Conservation (phyloP, 2,329 filamentous ascomycete genomes). For the Pseudocercospora vitis region DNA sequence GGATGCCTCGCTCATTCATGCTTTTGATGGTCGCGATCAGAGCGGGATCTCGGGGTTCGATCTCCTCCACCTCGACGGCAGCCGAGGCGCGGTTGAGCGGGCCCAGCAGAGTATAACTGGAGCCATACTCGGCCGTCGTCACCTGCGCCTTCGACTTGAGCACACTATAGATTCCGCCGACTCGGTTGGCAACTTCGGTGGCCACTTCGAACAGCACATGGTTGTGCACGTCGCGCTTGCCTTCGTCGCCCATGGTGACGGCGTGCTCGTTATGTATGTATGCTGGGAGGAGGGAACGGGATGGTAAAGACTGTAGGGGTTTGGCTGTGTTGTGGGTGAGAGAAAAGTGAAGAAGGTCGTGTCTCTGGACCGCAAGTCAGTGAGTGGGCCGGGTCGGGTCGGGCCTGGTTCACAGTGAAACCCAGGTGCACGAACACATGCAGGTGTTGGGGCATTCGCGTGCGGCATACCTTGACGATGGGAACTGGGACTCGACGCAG, state of each 20-base stretch:
- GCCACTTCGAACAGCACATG: constrained; percentile 96
- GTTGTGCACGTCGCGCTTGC: constrained; percentile 77
- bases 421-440: not conserved
- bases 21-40: constrained; percentile 80
- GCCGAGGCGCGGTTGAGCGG: constrained; percentile 90
- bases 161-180: constrained; percentile 98
- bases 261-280: not conserved
- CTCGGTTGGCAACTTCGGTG: constrained; percentile 95
- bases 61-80: constrained; percentile 94
- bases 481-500: not conserved
- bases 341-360: constrained; percentile 17
- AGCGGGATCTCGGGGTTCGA: constrained; percentile 78
- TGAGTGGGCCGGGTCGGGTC: constrained; percentile 4
- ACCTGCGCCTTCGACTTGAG: constrained; percentile 98
- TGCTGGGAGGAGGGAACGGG: too few species aligned
- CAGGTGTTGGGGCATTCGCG: not conserved
- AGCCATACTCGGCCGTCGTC: constrained; percentile 97
- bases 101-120: constrained; percentile 91
- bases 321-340: not conserved
- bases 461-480: not conserved
- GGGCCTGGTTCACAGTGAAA: not conserved
- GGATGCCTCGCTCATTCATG: constrained; percentile 89
- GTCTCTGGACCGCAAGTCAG: constrained; percentile 4
- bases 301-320: not conserved
- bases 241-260: constrained; percentile 37